Evolutionary conservation across 2,329 filamentous ascomycete genomes (phyloP).

Genomic region (Paraphoma chrysanthemicola): DNA sequence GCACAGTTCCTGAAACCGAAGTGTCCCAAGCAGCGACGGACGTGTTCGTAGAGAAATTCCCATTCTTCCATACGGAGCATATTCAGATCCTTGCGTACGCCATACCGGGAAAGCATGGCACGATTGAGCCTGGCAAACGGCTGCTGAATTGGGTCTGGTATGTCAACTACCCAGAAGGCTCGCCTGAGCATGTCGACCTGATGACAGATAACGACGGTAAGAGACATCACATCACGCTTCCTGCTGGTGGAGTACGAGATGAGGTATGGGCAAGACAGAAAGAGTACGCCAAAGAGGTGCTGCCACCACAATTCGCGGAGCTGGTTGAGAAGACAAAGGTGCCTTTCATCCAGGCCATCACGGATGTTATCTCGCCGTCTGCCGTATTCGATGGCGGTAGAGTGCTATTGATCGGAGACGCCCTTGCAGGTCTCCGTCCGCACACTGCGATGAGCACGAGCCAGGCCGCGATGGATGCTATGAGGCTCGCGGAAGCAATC

Average conservation of each 20-base stretch:
- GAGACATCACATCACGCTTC: slow-evolving; percentile 51
- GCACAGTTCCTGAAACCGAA: slow-evolving; percentile 29
- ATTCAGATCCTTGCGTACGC: slow-evolving; percentile 42
- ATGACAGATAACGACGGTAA: slow-evolving; percentile 53
- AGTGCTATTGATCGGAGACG: slow-evolving; percentile 56
- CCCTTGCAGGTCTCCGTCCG: slow-evolving; percentile 53
- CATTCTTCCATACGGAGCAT: slow-evolving; percentile 25
- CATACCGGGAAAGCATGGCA: slow-evolving; percentile 52
- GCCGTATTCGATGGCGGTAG: slow-evolving; percentile 48
- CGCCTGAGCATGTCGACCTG: slow-evolving; percentile 45
- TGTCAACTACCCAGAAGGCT: slow-evolving; percentile 45
- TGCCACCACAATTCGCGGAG: slow-evolving; percentile 50
- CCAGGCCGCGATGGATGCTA: slow-evolving; percentile 54
- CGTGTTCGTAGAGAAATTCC: slow-evolving; percentile 24
- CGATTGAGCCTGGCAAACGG: slow-evolving; percentile 44
- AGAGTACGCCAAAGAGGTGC: slow-evolving; percentile 26
- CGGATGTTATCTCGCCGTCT: slow-evolving; percentile 46
- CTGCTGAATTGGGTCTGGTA: slow-evolving; percentile 59
- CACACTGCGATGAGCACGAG: slow-evolving; percentile 54
- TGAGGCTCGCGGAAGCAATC: slow-evolving; percentile 33
- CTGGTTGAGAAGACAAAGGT: slow-evolving; percentile 47
- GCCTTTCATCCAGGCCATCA: slow-evolving; percentile 55
- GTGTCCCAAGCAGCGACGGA: slow-evolving; percentile 17
- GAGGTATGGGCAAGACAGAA: slow-evolving; percentile 48
- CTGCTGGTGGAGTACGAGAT: slow-evolving; percentile 46